Conservation (phyloP, 768 basidiomycete species). For the Mycena crocata region DNA sequence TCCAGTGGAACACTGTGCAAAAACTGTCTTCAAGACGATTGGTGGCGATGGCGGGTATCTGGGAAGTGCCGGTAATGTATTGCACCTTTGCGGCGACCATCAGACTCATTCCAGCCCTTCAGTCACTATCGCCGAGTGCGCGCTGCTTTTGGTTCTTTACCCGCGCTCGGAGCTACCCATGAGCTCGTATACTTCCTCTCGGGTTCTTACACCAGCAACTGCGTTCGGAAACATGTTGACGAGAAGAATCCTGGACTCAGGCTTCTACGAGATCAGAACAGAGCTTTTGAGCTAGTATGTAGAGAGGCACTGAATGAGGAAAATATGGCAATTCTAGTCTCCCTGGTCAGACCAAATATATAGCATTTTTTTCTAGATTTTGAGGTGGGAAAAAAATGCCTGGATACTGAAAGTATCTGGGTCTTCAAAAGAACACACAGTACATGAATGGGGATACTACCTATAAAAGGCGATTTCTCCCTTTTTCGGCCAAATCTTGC, state of each 20-base stretch:
- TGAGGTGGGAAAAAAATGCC: too few relatives aligned
- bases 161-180: neutral
- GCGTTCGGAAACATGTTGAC: conserved; percentile 7
- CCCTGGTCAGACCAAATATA: too few relatives aligned
- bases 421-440: too few relatives aligned
- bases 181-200: neutral
- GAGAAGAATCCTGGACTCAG: neutral
- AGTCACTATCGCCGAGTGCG: conserved; percentile 5
- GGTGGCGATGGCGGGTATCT: conserved; percentile 5
- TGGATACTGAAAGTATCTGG: too few relatives aligned
- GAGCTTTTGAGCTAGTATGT: neutral
- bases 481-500: too few relatives aligned
- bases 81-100: too few relatives aligned
- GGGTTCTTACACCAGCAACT: neutral
- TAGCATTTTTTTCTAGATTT: too few relatives aligned
- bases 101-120: too few relatives aligned
- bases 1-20: neutral
- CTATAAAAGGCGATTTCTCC: too few relatives aligned
- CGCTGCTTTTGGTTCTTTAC: neutral
- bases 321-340: too few relatives aligned
- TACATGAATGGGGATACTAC: too few relatives aligned
- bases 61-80: conserved; percentile 10
- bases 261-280: neutral
- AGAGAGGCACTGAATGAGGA: too few relatives aligned
- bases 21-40: conserved; percentile 4